A percentile compares a stretch with the other conserved stretches of the same genome.
phyloP scores from a whole-genome alignment of 768 basidiomycete species.

The Amanita phalloides region DNA sequence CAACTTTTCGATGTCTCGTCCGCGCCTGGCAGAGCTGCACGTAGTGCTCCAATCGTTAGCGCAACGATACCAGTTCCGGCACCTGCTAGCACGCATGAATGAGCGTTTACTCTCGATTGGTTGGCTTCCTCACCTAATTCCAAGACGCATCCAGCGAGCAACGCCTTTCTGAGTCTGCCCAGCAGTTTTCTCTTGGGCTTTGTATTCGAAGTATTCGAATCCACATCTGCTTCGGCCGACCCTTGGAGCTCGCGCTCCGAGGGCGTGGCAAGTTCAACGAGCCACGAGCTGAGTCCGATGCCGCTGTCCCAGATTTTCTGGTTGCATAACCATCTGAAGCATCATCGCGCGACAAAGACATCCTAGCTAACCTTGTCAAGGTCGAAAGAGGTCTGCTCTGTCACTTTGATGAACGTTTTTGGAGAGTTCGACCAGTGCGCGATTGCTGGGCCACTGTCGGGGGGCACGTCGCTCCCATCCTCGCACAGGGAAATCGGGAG shows the following conservation, averaged over 20 bases:
- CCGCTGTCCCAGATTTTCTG: conserved; percentile 99
- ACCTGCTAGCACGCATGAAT: conserved; percentile 29
- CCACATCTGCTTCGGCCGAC: neutral
- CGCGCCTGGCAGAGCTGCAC: conserved; percentile 21
- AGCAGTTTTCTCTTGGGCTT: neutral
- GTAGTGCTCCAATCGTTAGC: conserved; percentile 48
- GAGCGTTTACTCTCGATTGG: neutral
- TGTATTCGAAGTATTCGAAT: neutral
- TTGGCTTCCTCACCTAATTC: conserved; percentile 52
- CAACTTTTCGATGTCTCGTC: conserved; percentile 10
- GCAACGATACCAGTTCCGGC: conserved; percentile 82
- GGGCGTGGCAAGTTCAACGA: conserved; percentile 25
- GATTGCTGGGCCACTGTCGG: too few relatives aligned
- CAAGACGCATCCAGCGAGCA: conserved; percentile 42
- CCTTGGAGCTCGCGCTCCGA: neutral
- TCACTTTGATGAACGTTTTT: conserved; percentile 31
- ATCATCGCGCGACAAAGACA: neutral
- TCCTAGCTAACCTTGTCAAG: conserved; percentile 63
- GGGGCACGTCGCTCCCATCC: neutral
- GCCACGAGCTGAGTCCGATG: conserved; percentile 75
- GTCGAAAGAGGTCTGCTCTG: conserved; percentile 83
- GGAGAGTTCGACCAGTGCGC: neutral
- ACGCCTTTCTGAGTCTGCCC: conserved; percentile 16
- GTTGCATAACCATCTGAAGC: conserved; percentile 14
- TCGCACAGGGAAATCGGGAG: neutral